Evolutionary conservation across 768 basidiomycete species (phyloP).

Genomic region (Phylloporus arenicola): DNA sequence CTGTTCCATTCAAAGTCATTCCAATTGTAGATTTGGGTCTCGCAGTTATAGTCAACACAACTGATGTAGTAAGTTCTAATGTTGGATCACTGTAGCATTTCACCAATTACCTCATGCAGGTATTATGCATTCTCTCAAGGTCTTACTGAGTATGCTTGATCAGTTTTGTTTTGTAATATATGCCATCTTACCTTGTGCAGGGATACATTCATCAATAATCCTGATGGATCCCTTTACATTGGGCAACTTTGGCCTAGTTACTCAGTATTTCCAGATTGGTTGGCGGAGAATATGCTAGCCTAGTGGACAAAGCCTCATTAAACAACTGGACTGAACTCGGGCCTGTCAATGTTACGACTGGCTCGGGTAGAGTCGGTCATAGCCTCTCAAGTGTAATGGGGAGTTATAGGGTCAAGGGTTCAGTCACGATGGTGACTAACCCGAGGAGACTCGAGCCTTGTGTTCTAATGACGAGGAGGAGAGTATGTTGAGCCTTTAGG

Average conservation of each 20-base stretch:
- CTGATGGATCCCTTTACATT: conserved; percentile 64
- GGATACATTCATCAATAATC: conserved; percentile 71
- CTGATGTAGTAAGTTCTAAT: conserved; percentile 50
- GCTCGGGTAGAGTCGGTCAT: too few relatives aligned
- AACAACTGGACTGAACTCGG: conserved; percentile 48
- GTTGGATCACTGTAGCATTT: not conserved
- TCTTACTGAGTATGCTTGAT: conserved; percentile 42
- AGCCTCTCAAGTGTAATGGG: too few relatives aligned
- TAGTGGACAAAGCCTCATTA: conserved; percentile 63
- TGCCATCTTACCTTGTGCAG: conserved; percentile 28
- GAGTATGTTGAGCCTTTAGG: too few relatives aligned
- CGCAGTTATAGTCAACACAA: conserved; percentile 49
- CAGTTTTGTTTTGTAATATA: not conserved
- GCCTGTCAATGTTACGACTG: too few relatives aligned
- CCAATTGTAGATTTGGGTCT: conserved; percentile 68
- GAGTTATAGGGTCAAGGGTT: too few relatives aligned
- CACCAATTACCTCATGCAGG: conserved; percentile 28
- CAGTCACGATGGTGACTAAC: too few relatives aligned
- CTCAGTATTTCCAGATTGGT: conserved; percentile 67
- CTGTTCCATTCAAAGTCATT: conserved; percentile 40
- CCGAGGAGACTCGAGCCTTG: too few relatives aligned
- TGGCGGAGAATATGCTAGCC: conserved; percentile 42
- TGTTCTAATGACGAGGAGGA: too few relatives aligned
- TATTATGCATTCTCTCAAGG: conserved; percentile 67
- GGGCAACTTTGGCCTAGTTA: conserved; percentile 79